Conservation (phyloP, 1,284 basidiomycete genomes). For the Mycosarcoma mackinlayi region DNA sequence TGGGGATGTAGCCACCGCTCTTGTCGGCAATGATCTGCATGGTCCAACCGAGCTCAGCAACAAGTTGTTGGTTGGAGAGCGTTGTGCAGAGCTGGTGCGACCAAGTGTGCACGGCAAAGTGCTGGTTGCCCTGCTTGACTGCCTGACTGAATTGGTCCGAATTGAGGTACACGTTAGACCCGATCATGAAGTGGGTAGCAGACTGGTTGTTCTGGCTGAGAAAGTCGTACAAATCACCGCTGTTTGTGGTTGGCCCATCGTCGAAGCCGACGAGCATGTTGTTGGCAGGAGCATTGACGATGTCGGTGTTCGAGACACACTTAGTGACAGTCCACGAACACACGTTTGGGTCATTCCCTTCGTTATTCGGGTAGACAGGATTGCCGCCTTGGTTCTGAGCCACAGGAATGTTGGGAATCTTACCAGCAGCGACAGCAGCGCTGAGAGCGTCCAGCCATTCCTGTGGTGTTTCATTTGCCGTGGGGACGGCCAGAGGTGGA, state of each 20-base stretch:
- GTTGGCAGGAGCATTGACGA: conserved; percentile 75
- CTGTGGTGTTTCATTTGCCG: conserved; percentile 35
- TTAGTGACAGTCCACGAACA: conserved; percentile 66
- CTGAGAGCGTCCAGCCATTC: conserved; percentile 50
- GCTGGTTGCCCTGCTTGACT: conserved; percentile 80
- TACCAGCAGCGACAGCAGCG: conserved; percentile 44
- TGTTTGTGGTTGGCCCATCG: conserved; percentile 84
- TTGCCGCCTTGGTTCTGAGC: conserved; percentile 22
- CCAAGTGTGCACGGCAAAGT: conserved; percentile 71
- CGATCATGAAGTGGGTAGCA: conserved; percentile 92
- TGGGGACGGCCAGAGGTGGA: conserved; percentile 25
- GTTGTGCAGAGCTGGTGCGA: conserved; percentile 76
- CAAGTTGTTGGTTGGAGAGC: conserved; percentile 84
- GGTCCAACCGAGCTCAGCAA: conserved; percentile 95
- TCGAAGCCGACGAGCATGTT: conserved; percentile 71
- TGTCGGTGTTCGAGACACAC: conserved; percentile 74
- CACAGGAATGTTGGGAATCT: conserved; percentile 53
- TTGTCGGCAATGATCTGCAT: conserved; percentile 78
- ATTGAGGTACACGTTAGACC: conserved; percentile 84
- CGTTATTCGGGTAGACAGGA: conserved; percentile 46
- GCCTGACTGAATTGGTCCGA: conserved; percentile 78
- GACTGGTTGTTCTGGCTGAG: conserved; percentile 76
- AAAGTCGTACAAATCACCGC: conserved; percentile 76
- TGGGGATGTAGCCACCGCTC: conserved; percentile 64
- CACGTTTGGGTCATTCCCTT: conserved; percentile 19